Evolutionary conservation across 2,329 filamentous ascomycete species (phyloP), one percentile per base, ranked within the genome.

Genomic region (Dendryphion nanum): DNA sequence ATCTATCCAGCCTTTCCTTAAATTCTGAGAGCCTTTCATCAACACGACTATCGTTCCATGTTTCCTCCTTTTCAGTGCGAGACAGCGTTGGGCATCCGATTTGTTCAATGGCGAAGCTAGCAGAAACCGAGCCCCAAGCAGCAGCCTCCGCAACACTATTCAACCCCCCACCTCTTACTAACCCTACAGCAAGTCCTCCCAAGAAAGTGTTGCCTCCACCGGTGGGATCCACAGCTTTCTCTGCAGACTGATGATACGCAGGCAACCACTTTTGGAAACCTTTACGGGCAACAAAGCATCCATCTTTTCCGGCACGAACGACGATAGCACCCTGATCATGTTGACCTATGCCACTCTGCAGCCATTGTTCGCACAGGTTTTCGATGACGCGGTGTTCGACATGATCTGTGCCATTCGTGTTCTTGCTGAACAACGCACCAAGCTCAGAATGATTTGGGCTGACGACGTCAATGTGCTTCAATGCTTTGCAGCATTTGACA

Each of bases 91-190:
- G 91, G 63, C 94, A 79, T 1, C 93, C 91, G 36, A 95, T 82
- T 64, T 98, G 93, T 67, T 98, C 90, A 54, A 98, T 95, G 13
- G 88, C 88, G 64, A 95, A 93, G 56, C 89, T 90, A 6, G 93
- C 91, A 2, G 89, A 85, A 5, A 97, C 77, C 31, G 80, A 85
- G 4, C 83, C 93, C 80, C 85, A 91, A 0, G 79, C 73, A 4
- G 86, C 82, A 4, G 89, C 89, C 53, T 88, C 82, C 43, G 83
- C 79, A 28, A 86, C 71, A 47, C 64, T 53, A 12, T 48, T 41
- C n/a, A 60, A 29, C 8, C 55, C 52, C 85, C 66, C 68, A 18
- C 58, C 51, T 41, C 73, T 70, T 15, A 77, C 69, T 47, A 82
- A 61, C 2, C 74, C 78, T 16, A 82, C 71, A 5, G 77, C 72